phyloP scores from a whole-genome alignment of 805 yeast genomes.

The Blastobotrys terrestris region DNA sequence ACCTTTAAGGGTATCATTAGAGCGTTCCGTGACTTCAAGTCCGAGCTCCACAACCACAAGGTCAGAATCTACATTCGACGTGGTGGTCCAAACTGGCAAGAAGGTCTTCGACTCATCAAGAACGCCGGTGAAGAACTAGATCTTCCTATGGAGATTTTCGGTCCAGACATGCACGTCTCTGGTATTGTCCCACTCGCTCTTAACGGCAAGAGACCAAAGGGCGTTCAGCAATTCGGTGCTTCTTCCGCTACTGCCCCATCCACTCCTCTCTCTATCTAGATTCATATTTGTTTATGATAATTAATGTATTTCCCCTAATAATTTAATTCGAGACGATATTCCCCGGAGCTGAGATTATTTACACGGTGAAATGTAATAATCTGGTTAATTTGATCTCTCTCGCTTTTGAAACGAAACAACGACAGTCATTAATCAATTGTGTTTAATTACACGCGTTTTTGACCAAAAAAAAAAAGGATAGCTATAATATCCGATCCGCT shows the following conservation, averaged over 20 bases:
- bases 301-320: background rate
- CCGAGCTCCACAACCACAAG: conserved; percentile 34
- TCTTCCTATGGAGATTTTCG: conserved; percentile 42
- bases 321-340: no score
- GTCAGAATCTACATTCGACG: conserved; percentile 40
- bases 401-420: no score
- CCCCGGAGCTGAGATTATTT: no score
- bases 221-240: conserved; percentile 36
- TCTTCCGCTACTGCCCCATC: conserved; percentile 25
- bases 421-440: no score
- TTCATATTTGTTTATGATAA: background rate
- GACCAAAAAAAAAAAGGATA: no score
- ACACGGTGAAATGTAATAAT: no score
- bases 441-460: no score
- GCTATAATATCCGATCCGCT: no score
- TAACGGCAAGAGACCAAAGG: conserved; percentile 35
- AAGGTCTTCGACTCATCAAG: conserved; percentile 40
- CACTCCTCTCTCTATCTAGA: conserved; percentile 18
- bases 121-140: conserved; percentile 40
- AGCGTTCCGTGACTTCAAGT: conserved; percentile 39
- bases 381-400: no score
- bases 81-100: conserved; percentile 47
- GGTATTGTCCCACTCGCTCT: conserved; percentile 42
- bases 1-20: conserved; percentile 46
- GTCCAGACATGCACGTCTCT: conserved; percentile 46